Evolutionary conservation across 2,329 filamentous ascomycete species (phyloP).

Genomic region (Xylaria sp.): DNA sequence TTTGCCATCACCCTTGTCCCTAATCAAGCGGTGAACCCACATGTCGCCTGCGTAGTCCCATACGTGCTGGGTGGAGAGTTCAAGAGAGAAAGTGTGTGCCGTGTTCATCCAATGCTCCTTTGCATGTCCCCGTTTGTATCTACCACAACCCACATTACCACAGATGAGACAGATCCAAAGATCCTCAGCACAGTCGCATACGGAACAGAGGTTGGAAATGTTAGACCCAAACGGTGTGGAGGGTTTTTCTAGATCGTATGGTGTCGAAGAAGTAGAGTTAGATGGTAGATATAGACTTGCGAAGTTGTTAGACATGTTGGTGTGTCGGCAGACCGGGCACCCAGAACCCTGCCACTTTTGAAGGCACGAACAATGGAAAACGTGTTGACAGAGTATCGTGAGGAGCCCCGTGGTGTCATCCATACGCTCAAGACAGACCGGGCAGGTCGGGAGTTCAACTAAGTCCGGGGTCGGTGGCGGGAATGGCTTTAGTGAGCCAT

Average conservation of each 20-base stretch:
- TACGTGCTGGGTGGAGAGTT: slow-evolving; percentile 90
- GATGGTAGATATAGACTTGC: slow-evolving; percentile 31
- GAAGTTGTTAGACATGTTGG: slow-evolving; percentile 52
- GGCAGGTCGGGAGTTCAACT: slow-evolving; percentile 91
- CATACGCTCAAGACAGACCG: slow-evolving; percentile 96
- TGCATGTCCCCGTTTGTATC: slow-evolving; percentile 92
- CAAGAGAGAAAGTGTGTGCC: slow-evolving; percentile 88
- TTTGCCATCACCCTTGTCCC: slow-evolving; percentile 91
- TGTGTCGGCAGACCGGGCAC: slow-evolving; percentile 94
- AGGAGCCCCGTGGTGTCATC: slow-evolving; percentile 94
- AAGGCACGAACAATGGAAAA: slow-evolving; percentile 95
- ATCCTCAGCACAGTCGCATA: slow-evolving; percentile 81
- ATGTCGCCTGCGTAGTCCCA: slow-evolving; percentile 98
- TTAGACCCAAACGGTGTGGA: slow-evolving; percentile 62
- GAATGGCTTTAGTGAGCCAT: slow-evolving; percentile 60
- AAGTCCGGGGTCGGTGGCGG: slow-evolving; percentile 78
- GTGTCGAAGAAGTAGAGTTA: slow-evolving; percentile 30
- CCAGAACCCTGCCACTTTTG: slow-evolving; percentile 95
- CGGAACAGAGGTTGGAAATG: slow-evolving; percentile 74
- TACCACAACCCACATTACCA: slow-evolving; percentile 88
- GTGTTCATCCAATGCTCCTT: slow-evolving; percentile 93
- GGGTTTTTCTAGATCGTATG: slow-evolving; percentile 55
- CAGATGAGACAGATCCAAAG: slow-evolving; percentile 97
- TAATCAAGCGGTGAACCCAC: slow-evolving; percentile 94
- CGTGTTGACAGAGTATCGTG: slow-evolving; percentile 95